Conservation (phyloP, 306 rosid genomes). For the Cyclanthera cordifolia region DNA sequence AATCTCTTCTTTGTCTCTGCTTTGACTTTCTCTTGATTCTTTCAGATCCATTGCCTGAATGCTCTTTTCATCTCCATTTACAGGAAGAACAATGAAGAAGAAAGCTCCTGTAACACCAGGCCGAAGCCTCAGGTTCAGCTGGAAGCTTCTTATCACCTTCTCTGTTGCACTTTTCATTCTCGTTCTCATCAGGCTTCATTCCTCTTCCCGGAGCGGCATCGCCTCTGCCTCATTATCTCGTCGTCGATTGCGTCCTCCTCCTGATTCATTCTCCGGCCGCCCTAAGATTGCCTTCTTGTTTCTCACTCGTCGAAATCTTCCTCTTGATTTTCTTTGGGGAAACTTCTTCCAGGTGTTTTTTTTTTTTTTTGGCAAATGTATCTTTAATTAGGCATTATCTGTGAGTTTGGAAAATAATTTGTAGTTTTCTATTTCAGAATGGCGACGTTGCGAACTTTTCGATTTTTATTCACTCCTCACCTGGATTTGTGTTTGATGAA, state of each 20-base stretch:
- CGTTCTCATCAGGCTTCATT: slow-evolving; percentile 42
- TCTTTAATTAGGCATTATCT: not conserved
- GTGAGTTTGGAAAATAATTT: not conserved
- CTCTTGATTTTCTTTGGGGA: slow-evolving; percentile 95
- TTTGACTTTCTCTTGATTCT: not conserved
- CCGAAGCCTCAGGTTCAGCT: slow-evolving; percentile 44
- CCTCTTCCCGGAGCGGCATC: slow-evolving; percentile 21
- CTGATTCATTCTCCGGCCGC: slow-evolving; percentile 30
- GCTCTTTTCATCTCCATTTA: not conserved
- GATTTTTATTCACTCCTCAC: slow-evolving; percentile 35
- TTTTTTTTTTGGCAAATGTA: not conserved
- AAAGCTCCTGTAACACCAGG: slow-evolving; percentile 21
- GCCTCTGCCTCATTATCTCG: slow-evolving; percentile 16
- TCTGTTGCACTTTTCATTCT: slow-evolving; percentile 37
- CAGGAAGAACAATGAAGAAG: slow-evolving; percentile 30
- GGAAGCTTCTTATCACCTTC: slow-evolving; percentile 43
- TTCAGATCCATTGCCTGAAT: not conserved
- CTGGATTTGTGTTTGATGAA: slow-evolving; percentile 38
- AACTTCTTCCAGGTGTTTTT: slow-evolving; percentile 58
- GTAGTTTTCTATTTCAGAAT: slow-evolving; percentile 22
- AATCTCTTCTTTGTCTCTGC: not conserved
- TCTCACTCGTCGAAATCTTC: slow-evolving; percentile 63
- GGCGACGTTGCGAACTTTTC: slow-evolving; percentile 42
- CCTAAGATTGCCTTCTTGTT: slow-evolving; percentile 83
- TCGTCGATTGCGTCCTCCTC: slow-evolving; percentile 28